A percentile compares a stretch with the other conserved stretches of the same genome.
Conservation (phyloP, 768 basidiomycete species). For the Lentinula raphanica region DNA sequence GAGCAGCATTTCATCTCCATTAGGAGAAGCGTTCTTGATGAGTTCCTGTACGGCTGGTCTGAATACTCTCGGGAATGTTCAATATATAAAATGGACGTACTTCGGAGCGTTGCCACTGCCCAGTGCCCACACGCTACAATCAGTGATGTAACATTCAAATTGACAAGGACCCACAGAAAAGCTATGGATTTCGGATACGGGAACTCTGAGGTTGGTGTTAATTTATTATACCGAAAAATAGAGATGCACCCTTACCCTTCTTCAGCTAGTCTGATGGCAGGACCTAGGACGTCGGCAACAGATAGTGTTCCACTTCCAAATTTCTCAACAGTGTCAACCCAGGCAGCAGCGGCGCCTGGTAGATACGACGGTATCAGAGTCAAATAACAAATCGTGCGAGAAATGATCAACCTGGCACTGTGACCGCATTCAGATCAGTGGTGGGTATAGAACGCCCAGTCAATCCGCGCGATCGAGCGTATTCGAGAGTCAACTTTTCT, state of each 20-base stretch:
- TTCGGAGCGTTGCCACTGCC: slow-evolving; percentile 57
- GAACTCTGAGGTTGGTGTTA: slow-evolving; percentile 53
- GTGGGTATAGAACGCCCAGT: slow-evolving; percentile 65
- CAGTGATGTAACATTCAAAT: neutral
- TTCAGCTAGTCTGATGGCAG: slow-evolving; percentile 89
- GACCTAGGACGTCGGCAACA: slow-evolving; percentile 69
- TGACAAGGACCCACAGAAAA: slow-evolving; percentile 36
- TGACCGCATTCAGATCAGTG: slow-evolving; percentile 85
- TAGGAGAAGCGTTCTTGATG: slow-evolving; percentile 80
- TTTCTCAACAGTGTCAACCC: slow-evolving; percentile 82
- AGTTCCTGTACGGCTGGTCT: slow-evolving; percentile 36
- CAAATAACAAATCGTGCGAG: too few relatives aligned
- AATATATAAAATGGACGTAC: slow-evolving; percentile 18
- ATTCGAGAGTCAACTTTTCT: slow-evolving; percentile 68
- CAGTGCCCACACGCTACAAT: too few relatives aligned
- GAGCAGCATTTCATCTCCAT: slow-evolving; percentile 81
- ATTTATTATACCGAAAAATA: neutral
- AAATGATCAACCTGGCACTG: slow-evolving; percentile 85
- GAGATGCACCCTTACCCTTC: slow-evolving; percentile 57
- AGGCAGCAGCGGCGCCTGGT: slow-evolving; percentile 92
- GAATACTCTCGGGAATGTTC: neutral
- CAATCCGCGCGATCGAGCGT: slow-evolving; percentile 65
- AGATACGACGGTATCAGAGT: too few relatives aligned
- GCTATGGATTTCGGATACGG: slow-evolving; percentile 81
- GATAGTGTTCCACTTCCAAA: slow-evolving; percentile 73